Conservation (phyloP, 2,329 filamentous ascomycete genomes). For the Macrophomina phaseolina region DNA sequence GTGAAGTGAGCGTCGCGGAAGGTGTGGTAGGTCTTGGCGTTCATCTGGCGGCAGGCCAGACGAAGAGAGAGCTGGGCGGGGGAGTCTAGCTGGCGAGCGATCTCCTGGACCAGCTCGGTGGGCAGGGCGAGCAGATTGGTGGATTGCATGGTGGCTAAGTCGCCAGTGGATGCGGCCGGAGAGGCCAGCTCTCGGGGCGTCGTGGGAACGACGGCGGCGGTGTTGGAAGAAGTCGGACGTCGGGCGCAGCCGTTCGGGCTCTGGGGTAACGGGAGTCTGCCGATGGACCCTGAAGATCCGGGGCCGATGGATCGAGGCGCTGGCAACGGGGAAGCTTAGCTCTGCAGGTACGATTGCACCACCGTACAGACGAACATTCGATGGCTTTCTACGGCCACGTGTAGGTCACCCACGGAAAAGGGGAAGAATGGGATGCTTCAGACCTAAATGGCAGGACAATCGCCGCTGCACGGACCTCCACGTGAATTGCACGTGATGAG, state of each 20-base stretch:
- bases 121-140: neutral
- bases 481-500: conserved; percentile 2
- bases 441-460: neutral
- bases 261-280: neutral
- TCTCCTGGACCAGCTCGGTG: conserved; percentile 10
- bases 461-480: neutral
- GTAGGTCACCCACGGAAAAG: neutral
- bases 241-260: neutral
- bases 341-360: neutral
- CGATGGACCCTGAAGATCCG: conserved; percentile 10
- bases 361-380: neutral
- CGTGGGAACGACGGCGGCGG: neutral
- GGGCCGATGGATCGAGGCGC: neutral
- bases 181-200: neutral
- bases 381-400: neutral
- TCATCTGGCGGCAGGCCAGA: neutral
- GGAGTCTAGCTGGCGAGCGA: neutral
- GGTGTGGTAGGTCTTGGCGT: conserved; percentile 13
- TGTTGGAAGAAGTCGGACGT: neutral
- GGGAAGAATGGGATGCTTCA: neutral
- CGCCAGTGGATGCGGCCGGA: neutral
- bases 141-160: neutral
- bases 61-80: neutral
- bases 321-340: neutral
- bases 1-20: neutral